Base-by-base conservation (phyloP, 108 stramenopile species). In the Cyclotella kingstonii region DNA sequence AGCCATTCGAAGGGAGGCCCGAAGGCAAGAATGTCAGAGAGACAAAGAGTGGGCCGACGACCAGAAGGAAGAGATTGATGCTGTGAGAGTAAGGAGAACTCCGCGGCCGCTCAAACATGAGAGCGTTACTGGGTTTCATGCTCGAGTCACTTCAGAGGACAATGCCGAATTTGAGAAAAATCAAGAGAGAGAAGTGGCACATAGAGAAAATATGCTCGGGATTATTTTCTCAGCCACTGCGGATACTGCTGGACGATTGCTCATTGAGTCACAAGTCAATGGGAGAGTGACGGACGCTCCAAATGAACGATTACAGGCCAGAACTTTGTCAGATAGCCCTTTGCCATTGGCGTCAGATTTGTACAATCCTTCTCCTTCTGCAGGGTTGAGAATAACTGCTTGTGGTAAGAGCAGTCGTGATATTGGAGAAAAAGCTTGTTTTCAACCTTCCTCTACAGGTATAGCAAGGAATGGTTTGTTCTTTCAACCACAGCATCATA, bases 111-210 rank as follows among this genome's bases (percentile, higher is more conserved):
- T 87, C 36, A 68, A 86, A 31, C 68, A 77, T 14, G 86, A 93
- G 44, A 72, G 67, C 19, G 39, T 93, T 15, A 73, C 87, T 9
- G 88, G 84, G 21, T 93, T 93, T 77, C 86, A 90, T 68, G 58
- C 59, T 0, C 73, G 91, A 17, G 88, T 76, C 1, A 90, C 87
- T 12, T 84, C 81, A 22, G 89, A 93, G 57, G 92, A 93, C 60
- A 84, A 93, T 73, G 75, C 82, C 6, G 86, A 89, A 53, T 93
- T 89, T 68, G 85, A 90, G 36, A 36, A 38, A 18, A 80, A 77
- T 33, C 82, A 81, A 67, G 76, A 75, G 47, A 27, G 43, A 40
- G 84, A 93, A 60, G 31, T 77, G 27, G 54, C 55, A 44, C 76
- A 76, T 34, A 60, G 83, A 26, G 64, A 83, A 34, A 47, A 63